A percentile compares a stretch with the other conserved stretches of the same genome.
These are phyloP conservation scores for Fusarium sp. DNA, from an alignment of 2,329 filamentous ascomycete species.

Conservation along the genomic window DNA sequence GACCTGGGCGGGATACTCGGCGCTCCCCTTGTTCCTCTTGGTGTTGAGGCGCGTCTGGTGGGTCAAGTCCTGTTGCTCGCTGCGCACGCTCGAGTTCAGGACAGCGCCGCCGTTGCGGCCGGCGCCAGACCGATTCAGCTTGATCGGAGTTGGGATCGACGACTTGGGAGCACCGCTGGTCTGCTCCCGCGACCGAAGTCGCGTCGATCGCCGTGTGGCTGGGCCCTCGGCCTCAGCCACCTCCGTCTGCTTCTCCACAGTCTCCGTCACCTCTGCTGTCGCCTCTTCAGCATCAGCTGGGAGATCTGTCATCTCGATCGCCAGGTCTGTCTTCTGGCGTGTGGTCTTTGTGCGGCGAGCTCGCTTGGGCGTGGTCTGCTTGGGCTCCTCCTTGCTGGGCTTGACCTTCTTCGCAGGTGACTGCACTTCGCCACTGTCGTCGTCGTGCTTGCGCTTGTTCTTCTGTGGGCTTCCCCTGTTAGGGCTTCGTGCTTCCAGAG, in stretches of 20 bases:
- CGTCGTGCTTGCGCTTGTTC: slow-evolving; percentile 49
- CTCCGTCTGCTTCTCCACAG: slow-evolving; percentile 17
- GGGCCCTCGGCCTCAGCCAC: slow-evolving; percentile 24
- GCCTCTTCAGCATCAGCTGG: slow-evolving; percentile 3
- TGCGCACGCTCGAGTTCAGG: slow-evolving; percentile 43
- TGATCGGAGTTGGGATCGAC: slow-evolving; percentile 51
- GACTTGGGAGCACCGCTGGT: slow-evolving; percentile 42
- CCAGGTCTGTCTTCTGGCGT: slow-evolving; percentile 25
- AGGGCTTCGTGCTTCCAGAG: slow-evolving; percentile 51
- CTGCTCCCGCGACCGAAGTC: slow-evolving; percentile 44
- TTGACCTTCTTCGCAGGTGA: slow-evolving; percentile 38
- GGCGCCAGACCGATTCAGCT: slow-evolving; percentile 42
- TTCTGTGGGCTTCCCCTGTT: slow-evolving; percentile 50
- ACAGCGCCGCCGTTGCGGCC: slow-evolving; percentile 38
- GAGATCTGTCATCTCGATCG: slow-evolving; percentile 30
- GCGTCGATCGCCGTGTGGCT: slow-evolving; percentile 48
- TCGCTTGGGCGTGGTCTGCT: slow-evolving; percentile 43
- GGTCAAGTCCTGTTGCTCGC: slow-evolving; percentile 49
- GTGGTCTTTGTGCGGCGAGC: slow-evolving; percentile 33
- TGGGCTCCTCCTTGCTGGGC: slow-evolving; percentile 4
- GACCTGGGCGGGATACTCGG: slow-evolving; percentile 51
- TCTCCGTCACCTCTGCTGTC: neutral
- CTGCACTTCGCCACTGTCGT: slow-evolving; percentile 25
- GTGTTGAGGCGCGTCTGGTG: slow-evolving; percentile 52
- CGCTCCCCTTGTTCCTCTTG: slow-evolving; percentile 50